phyloP scores from a whole-genome alignment of 2,329 filamentous ascomycete genomes.

The Rhynchosporium agropyri region DNA sequence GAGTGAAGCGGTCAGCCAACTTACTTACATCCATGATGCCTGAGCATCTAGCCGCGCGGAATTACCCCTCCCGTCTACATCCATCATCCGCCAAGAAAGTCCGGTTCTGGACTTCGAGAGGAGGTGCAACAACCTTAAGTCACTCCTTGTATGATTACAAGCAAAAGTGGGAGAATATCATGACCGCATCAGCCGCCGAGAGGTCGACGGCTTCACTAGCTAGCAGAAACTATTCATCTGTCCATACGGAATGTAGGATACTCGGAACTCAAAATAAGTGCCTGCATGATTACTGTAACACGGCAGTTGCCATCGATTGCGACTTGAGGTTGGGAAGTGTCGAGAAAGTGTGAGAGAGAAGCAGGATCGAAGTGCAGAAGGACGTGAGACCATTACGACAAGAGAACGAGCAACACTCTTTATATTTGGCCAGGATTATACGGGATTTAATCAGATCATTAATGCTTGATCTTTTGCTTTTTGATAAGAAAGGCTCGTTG shows the following conservation, averaged over 20 bases:
- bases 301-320: constrained; percentile 1
- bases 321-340: too few relatives aligned
- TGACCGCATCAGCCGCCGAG: neutral
- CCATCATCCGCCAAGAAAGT: constrained; percentile 3
- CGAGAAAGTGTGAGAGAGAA: neutral
- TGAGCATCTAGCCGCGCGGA: neutral
- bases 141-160: neutral
- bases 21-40: neutral
- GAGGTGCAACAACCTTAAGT: constrained; percentile 2
- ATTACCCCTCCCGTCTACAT: neutral
- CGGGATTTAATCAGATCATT: constrained; percentile 1
- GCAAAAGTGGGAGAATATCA: constrained; percentile 11
- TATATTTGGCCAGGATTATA: neutral
- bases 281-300: neutral
- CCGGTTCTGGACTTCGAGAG: neutral
- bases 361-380: constrained; percentile 12
- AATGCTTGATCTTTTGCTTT: neutral
- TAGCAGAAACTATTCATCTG: neutral
- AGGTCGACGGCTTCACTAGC: neutral
- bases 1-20: neutral
- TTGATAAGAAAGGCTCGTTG: neutral
- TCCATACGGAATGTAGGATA: neutral
- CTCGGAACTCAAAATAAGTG: neutral
- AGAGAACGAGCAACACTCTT: neutral
- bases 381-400: neutral